These are phyloP conservation scores for Fomitopsis schrenkii DNA, from an alignment of 1,284 basidiomycete species.

Conservation along the genomic window DNA sequence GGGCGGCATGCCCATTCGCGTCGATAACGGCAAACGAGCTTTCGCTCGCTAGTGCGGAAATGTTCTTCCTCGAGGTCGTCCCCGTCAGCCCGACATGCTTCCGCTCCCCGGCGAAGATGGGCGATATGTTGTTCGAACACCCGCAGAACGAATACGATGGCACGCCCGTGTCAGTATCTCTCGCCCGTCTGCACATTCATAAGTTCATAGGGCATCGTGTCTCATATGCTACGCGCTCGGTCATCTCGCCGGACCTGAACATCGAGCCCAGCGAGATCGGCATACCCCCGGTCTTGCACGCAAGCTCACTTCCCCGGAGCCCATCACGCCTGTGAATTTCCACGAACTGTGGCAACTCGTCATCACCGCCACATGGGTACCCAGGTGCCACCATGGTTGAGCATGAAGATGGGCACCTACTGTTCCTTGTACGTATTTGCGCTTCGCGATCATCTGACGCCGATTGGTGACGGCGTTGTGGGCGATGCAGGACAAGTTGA, in stretches of 20 bases:
- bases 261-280: conserved; percentile 99
- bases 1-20: conserved; percentile 86
- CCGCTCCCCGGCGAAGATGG: conserved; percentile 91
- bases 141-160: conserved; percentile 99
- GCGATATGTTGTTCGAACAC: conserved; percentile 93
- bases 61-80: conserved; percentile 96
- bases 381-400: conserved; percentile 96
- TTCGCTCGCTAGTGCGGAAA: conserved; percentile 79
- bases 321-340: conserved; percentile 91
- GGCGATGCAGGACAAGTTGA: conserved; percentile 72
- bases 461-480: background rate
- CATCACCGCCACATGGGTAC: conserved; percentile 81
- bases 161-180: conserved; percentile 28
- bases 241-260: conserved; percentile 99
- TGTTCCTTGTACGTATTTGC: conserved; percentile 60
- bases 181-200: background rate
- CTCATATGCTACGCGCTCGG: conserved; percentile 98
- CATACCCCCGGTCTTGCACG: conserved; percentile 97
- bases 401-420: conserved; percentile 88
- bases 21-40: conserved; percentile 50
- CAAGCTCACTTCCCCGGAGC: conserved; percentile 97
- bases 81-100: conserved; percentile 94
- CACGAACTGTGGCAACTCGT: conserved; percentile 89
- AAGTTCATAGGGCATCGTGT: conserved; percentile 84
- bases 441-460: background rate